Conservation (phyloP, 495 filamentous ascomycete genomes). For the Neurospora sublineolata region DNA sequence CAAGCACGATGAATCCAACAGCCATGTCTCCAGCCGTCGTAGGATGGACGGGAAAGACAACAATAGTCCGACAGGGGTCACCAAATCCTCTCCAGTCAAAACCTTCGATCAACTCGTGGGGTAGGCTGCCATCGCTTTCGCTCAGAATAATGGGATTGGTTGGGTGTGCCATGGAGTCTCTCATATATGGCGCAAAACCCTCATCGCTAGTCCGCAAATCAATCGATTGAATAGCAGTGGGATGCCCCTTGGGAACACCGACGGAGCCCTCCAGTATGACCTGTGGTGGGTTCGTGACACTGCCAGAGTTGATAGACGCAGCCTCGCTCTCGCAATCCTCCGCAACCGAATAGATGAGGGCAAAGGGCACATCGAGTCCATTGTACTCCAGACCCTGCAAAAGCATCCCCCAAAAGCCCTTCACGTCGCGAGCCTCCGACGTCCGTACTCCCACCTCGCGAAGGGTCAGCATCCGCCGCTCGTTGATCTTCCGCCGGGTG, state of each 20-base stretch:
- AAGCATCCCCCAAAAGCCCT: constrained; percentile 49
- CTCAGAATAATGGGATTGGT: constrained; percentile 47
- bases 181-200: constrained; percentile 53
- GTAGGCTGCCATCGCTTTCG: constrained; percentile 45
- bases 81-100: constrained; percentile 54
- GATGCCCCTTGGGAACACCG: constrained; percentile 51
- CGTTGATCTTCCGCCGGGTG: constrained; percentile 50
- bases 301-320: constrained; percentile 50
- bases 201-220: constrained; percentile 50
- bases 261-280: constrained; percentile 50
- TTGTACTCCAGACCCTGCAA: constrained; percentile 48
- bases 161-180: constrained; percentile 50
- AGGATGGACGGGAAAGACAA: constrained; percentile 59
- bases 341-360: constrained; percentile 49
- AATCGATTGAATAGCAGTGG: constrained; percentile 37
- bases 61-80: constrained; percentile 50
- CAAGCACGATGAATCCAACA: constrained; percentile 58
- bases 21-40: constrained; percentile 50
- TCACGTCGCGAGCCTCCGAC: constrained; percentile 52
- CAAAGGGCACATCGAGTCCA: constrained; percentile 51
- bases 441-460: constrained; percentile 61
- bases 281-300: constrained; percentile 38
- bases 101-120: constrained; percentile 44
- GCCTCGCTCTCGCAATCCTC: constrained; percentile 51
- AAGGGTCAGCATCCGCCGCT: constrained; percentile 54